A percentile compares a stretch with the other conserved stretches of the same genome.
Conservation (phyloP, 805 yeast genomes). For the Saccharomycopsis amapae region DNA sequence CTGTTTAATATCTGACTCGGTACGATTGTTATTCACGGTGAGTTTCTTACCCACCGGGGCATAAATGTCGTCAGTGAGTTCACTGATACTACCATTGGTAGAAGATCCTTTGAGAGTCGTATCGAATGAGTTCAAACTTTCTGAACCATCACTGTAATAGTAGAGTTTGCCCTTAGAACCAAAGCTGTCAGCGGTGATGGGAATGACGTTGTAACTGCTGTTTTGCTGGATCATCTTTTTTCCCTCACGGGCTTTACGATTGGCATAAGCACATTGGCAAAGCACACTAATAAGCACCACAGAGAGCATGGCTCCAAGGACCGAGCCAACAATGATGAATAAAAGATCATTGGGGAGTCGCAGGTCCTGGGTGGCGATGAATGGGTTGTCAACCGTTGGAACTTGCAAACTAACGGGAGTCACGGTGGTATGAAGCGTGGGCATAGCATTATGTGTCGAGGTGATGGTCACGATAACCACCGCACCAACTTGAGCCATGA, state of each 20-base stretch:
- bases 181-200: not conserved
- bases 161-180: not conserved
- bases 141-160: not conserved
- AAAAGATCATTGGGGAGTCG: not conserved
- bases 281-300: not conserved
- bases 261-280: not conserved
- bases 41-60: conserved; percentile 9
- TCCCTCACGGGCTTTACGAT: not conserved
- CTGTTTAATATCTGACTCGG: not conserved
- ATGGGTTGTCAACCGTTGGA: not conserved
- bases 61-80: not conserved
- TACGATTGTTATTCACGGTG: not conserved
- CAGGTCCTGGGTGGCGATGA: not conserved
- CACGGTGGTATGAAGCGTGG: not conserved
- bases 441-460: not conserved
- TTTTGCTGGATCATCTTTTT: too few species aligned
- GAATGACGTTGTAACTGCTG: not conserved
- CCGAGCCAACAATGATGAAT: not conserved
- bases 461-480: not conserved
- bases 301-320: not conserved
- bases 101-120: not conserved
- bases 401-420: not conserved
- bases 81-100: not conserved
- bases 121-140: not conserved
- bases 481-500: not conserved